Evolutionary conservation across 1,284 basidiomycete species (phyloP).

Genomic region (Cutaneotrichosporon cutaneum): DNA sequence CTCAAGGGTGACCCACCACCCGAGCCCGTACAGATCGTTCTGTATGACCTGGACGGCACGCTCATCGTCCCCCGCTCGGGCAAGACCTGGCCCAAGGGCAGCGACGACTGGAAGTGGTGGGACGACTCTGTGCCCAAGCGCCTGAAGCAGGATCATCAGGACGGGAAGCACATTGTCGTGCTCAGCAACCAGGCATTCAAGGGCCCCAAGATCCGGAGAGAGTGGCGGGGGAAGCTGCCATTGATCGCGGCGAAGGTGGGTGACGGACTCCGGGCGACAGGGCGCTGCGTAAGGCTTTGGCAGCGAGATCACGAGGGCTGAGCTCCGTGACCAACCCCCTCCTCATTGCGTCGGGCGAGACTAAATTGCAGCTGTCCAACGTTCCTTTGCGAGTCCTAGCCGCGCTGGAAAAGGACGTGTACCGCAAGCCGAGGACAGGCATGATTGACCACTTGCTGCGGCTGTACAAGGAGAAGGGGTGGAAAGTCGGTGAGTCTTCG

Average conservation of each 20-base stretch:
- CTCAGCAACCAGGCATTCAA: constrained; percentile 72
- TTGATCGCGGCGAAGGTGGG: constrained; percentile 65
- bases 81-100: constrained; percentile 55
- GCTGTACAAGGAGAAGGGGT: constrained; percentile 61
- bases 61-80: constrained; percentile 66
- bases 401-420: constrained; percentile 63
- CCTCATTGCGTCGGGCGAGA: neutral
- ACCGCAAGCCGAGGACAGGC: constrained; percentile 83
- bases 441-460: constrained; percentile 75
- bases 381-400: constrained; percentile 79
- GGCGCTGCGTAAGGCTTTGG: too few species aligned
- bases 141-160: constrained; percentile 61
- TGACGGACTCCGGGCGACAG: too few species aligned
- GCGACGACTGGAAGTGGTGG: constrained; percentile 76
- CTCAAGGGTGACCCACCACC: constrained; percentile 26
- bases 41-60: constrained; percentile 86
- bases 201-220: constrained; percentile 54
- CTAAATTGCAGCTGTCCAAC: constrained; percentile 13
- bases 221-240: constrained; percentile 74
- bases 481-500: constrained; percentile 63
- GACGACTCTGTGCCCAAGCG: constrained; percentile 63
- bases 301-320: too few species aligned
- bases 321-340: too few species aligned
- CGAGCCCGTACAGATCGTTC: constrained; percentile 61
- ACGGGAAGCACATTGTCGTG: constrained; percentile 74